Conservation (phyloP, 2,329 filamentous ascomycete species). For the Eutypella sp. region DNA sequence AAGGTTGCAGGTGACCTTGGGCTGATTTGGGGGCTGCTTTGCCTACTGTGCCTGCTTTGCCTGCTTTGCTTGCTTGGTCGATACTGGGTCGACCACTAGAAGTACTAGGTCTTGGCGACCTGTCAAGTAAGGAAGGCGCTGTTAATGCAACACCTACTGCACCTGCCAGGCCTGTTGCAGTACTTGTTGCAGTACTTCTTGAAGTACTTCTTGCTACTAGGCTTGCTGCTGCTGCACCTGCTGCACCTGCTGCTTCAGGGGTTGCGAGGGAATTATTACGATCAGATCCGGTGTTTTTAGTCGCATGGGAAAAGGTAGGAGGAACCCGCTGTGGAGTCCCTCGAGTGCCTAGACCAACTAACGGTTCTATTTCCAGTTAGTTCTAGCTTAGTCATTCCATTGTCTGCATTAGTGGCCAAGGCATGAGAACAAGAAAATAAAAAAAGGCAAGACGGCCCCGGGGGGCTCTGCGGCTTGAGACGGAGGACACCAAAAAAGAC, state of each 20-base stretch:
- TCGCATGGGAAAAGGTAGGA: not conserved
- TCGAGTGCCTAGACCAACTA: not conserved
- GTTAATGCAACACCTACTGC: not conserved
- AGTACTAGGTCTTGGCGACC: conserved; percentile 1
- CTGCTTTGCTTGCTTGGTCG: too few species aligned
- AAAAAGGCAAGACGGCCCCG: too few species aligned
- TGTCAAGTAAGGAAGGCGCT: not conserved
- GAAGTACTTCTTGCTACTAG: too few species aligned
- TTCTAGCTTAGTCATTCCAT: not conserved
- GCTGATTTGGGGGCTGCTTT: too few species aligned
- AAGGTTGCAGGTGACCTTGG: too few species aligned
- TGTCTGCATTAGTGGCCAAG: too few species aligned
- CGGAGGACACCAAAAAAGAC: too few species aligned
- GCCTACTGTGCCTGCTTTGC: too few species aligned
- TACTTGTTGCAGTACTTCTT: too few species aligned
- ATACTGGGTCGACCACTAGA: not conserved
- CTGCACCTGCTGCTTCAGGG: not conserved
- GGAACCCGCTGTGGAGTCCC: not conserved
- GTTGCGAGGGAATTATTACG: not conserved
- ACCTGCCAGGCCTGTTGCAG: not conserved
- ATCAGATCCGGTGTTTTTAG: not conserved
- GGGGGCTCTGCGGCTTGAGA: too few species aligned
- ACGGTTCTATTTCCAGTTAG: not conserved
- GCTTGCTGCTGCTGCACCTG: too few species aligned
- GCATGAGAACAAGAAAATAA: too few species aligned